Percentiles rank a stretch among this genome's conserved stretches.
These are phyloP conservation scores for Sarocladium strictum DNA, from an alignment of 2,329 filamentous ascomycete species.

Conservation along the genomic window DNA sequence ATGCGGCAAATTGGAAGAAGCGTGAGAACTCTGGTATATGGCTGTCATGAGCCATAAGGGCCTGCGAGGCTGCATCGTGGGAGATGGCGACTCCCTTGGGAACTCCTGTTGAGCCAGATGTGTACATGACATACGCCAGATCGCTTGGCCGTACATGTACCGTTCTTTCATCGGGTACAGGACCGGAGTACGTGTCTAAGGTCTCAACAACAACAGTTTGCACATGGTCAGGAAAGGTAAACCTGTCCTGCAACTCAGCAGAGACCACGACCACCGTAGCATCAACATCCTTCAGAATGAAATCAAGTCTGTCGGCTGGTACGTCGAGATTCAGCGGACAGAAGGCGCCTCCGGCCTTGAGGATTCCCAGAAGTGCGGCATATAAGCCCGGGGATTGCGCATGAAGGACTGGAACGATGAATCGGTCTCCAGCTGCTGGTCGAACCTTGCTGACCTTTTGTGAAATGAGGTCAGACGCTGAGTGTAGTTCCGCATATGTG, in stretches of 20 bases:
- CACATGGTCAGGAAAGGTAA: constrained; percentile 22
- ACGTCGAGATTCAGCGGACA: constrained; percentile 78
- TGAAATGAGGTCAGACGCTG: constrained; percentile 50
- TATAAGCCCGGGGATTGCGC: constrained; percentile 76
- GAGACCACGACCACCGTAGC: constrained; percentile 65
- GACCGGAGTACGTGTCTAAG: constrained; percentile 8
- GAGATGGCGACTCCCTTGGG: constrained; percentile 85
- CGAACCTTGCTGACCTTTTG: constrained; percentile 29
- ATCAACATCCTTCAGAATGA: constrained; percentile 72
- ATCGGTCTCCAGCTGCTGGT: not conserved
- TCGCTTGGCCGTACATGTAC: constrained; percentile 24
- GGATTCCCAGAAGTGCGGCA: constrained; percentile 66
- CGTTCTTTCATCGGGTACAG: not conserved
- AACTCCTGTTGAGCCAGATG: constrained; percentile 80
- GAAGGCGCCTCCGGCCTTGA: constrained; percentile 79
- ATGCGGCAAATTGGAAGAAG: constrained; percentile 87
- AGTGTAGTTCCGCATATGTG: constrained; percentile 59
- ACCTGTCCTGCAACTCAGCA: constrained; percentile 34
- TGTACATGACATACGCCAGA: constrained; percentile 89
- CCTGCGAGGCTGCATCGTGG: constrained; percentile 74
- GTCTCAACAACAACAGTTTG: not conserved
- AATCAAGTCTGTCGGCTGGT: constrained; percentile 69
- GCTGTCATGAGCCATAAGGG: constrained; percentile 71
- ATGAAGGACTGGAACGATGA: constrained; percentile 67
- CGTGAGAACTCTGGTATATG: constrained; percentile 71